phyloP scores from a whole-genome alignment of 1,139 yeast species.

The Pichia sp. region DNA sequence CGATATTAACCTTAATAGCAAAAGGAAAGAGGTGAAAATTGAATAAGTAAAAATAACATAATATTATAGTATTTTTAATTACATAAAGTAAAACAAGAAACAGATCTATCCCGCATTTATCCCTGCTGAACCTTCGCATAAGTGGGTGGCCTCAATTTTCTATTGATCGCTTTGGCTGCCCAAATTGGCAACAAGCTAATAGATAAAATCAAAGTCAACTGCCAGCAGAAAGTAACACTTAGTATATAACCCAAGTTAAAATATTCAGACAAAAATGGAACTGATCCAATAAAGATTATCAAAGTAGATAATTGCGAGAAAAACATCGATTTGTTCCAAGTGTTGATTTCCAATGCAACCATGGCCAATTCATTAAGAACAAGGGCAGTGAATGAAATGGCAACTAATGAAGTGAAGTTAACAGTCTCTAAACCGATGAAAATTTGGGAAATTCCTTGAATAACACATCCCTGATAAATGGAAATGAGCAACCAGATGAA shows the following conservation, averaged over 20 bases:
- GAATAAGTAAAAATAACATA: too few relatives aligned
- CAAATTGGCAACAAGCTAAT: conserved; percentile 85
- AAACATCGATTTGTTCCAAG: conserved; percentile 80
- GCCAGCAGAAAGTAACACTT: conserved; percentile 61
- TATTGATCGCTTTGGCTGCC: conserved; percentile 66
- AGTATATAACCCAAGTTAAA: conserved; percentile 62
- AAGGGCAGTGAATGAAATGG: conserved; percentile 73
- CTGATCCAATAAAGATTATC: conserved; percentile 55
- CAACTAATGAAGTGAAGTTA: conserved; percentile 68
- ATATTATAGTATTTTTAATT: too few relatives aligned
- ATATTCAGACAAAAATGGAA: conserved; percentile 81
- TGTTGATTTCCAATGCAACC: conserved; percentile 89
- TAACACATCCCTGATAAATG: conserved; percentile 74
- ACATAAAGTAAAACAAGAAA: too few relatives aligned
- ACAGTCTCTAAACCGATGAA: conserved; percentile 55
- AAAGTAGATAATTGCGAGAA: conserved; percentile 66
- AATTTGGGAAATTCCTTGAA: conserved; percentile 73
- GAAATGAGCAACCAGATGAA: conserved; percentile 89
- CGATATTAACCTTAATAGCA: too few relatives aligned
- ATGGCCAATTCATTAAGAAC: conserved; percentile 80
- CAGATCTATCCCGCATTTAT: too few relatives aligned
- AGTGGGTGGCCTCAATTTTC: conserved; percentile 83
- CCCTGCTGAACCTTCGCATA: conserved; percentile 94
- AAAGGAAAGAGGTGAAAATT: too few relatives aligned
- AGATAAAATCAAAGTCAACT: conserved; percentile 51